Percentiles rank a stretch among this genome's conserved stretches.
These are phyloP conservation scores for Nannochloropsis granulata DNA, from an alignment of 108 stramenopile genomes.

Conservation along the genomic window DNA sequence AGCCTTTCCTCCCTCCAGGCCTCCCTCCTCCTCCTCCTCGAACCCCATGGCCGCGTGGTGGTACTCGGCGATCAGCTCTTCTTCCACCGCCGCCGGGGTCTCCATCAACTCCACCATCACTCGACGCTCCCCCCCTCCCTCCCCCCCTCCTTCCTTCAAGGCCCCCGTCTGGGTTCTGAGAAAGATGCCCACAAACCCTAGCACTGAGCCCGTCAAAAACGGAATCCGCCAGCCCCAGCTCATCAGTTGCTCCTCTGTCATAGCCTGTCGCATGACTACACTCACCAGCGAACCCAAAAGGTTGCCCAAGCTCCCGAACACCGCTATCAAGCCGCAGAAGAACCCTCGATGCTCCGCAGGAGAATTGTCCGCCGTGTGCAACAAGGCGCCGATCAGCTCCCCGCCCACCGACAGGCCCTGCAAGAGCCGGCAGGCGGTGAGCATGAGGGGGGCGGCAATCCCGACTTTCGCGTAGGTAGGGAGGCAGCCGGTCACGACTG, in stretches of 20 bases:
- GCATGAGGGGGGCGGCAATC: background rate
- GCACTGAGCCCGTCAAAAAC: background rate
- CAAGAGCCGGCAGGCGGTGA: background rate
- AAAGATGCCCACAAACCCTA: background rate
- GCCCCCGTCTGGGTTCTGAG: background rate
- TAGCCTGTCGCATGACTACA: background rate
- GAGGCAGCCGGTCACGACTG: background rate
- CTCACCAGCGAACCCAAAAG: background rate
- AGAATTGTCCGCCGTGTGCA: background rate
- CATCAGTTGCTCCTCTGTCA: background rate
- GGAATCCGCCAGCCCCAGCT: conserved; percentile 1
- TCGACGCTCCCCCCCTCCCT: background rate
- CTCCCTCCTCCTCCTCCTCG: background rate
- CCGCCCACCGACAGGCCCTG: background rate
- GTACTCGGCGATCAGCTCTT: background rate
- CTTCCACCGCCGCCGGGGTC: background rate
- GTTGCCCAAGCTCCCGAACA: background rate
- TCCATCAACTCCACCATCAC: background rate
- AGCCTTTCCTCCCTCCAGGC: background rate
- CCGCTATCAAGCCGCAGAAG: background rate
- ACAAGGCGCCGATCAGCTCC: background rate
- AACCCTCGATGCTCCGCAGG: background rate
- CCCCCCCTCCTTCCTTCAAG: background rate
- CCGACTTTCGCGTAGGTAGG: background rate
- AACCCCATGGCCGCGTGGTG: background rate